Base-by-base conservation (phyloP, 2,329 filamentous ascomycete genomes). In the Teratosphaeria epicoccoides region DNA sequence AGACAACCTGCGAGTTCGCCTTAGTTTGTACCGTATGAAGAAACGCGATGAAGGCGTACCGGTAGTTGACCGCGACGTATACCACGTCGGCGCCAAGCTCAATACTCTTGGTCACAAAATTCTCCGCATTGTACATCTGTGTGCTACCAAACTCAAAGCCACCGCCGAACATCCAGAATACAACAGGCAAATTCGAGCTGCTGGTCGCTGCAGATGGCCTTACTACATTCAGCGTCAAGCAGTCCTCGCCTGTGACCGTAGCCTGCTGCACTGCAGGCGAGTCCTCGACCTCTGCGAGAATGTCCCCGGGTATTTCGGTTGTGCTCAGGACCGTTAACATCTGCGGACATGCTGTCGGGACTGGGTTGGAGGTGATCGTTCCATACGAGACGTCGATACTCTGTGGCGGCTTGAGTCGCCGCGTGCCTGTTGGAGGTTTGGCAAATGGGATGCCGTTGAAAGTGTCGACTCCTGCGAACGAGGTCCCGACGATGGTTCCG, bases 391-490 rank as follows among this genome's bases (percentile, higher is more conserved):
- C 68, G 6, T 74, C 79, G 14, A 87, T 69, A 6, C 76, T 72
- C 61, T 81, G 76, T 0, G 87, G 87, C 6, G 84, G 83, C 62
- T 78, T 83, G 28, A 93, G 76, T 14, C 87, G 81, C 23, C 88
- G 71, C 2, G 73, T 65, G 0, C 83, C 85, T 0, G 78, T 74
- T 0, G 87, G 87, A 1, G 85, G 77, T 55, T 87, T 73, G 2
- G 86, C 85, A 62, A 82, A 93, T 2, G 86, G 87, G 51, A 93
- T 87, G 22, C 83, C 85, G 51, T 78, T 81, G 71, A 87, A 90
- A 24, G 74, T 79, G 52, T 91, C 86, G 20, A 88, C 75, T 24
- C 69, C 67, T 2, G 65, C 60, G 2, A 66, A 63, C 53, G 58
- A 68, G 51, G 63, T 66, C 33, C 81, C 81, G 43, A 77, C 64